Percentiles rank a stretch among this genome's conserved stretches.
These are phyloP conservation scores for Cercospora sojina DNA, from an alignment of 2,329 filamentous ascomycete genomes.

Conservation along the genomic window DNA sequence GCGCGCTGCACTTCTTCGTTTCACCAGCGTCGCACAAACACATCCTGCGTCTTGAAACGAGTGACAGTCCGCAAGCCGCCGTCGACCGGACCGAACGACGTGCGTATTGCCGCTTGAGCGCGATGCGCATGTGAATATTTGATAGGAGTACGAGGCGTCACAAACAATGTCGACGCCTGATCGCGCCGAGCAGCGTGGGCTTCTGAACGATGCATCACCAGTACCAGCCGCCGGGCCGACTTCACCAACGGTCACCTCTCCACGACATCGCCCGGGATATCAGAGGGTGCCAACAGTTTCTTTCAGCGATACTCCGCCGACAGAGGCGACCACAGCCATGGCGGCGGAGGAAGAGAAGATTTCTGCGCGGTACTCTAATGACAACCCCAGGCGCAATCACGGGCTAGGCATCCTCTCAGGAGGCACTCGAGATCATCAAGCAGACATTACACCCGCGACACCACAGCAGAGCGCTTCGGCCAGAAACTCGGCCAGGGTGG, in stretches of 20 bases:
- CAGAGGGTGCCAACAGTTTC: constrained; percentile 40
- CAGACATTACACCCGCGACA: constrained; percentile 11
- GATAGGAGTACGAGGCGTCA: background rate
- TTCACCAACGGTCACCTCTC: constrained; percentile 11
- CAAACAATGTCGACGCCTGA: constrained; percentile 22
- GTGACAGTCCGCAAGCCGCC: constrained; percentile 11
- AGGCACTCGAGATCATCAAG: background rate
- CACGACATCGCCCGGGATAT: constrained; percentile 39
- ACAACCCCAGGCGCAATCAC: constrained; percentile 18
- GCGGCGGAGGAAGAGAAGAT: constrained; percentile 37
- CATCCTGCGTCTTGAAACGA: constrained; percentile 14
- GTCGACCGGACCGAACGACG: background rate
- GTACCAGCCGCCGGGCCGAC: constrained; percentile 3
- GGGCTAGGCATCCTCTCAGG: constrained; percentile 40
- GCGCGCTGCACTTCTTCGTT: constrained; percentile 2
- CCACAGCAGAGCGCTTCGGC: constrained; percentile 23
- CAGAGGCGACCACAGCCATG: constrained; percentile 28
- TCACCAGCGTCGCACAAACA: constrained; percentile 2
- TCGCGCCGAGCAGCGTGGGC: constrained; percentile 20
- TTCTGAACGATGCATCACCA: constrained; percentile 21
- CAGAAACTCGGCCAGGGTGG: constrained; percentile 16
- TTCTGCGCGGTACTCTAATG: constrained; percentile 2
- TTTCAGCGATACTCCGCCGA: constrained; percentile 33
- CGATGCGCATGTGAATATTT: constrained; percentile 10
- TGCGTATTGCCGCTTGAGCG: constrained; percentile 16